Base-by-base conservation (phyloP, 306 rosid genomes). In the Fragaria vesca region DNA sequence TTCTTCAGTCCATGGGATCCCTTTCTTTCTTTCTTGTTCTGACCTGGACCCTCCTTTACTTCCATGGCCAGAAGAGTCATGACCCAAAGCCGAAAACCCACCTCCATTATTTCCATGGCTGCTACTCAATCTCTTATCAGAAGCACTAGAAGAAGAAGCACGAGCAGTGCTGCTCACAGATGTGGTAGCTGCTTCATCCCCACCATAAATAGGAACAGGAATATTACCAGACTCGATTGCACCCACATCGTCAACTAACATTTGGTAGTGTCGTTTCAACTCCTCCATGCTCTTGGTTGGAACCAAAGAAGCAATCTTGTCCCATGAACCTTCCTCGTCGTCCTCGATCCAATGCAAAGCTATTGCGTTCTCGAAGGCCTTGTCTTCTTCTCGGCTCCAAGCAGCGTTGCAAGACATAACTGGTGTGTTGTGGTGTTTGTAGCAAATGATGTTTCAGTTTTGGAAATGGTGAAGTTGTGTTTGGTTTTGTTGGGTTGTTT, bases 1-100 rank as follows among this genome's bases (percentile, higher is more conserved):
- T 78, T 95, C 99, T 74, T 95, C 99, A 26, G 99, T 95, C 99
- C 99, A 95, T 11, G 99, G 99, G 81, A 93, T 93, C 71, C 97
- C 99, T 82, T 95, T 95, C 78, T 90, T 80, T 40, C 99, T 86
- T 81, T 95, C 99, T 87, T 95, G 99, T 61, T 95, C 97, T 4
- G 97, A 80, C 85, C 90, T 95, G n/a, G 97, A 91, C 61, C 90
- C 87, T 67, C 91, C 97, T 87, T 95, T 95, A 34, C 88, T 86
- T 75, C 82, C 88, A 45, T 85, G 88, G 3, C 87, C 82, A 26
- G 89, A 62, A 0, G 97, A 88, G 42, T 91, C 97, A 65, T 87
- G 87, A 42, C 83, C 91, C 69, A 87, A 78, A 4, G 88, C 91
- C 21, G 97, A 87, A 80, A 91, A 85, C 69, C 90, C 97, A 89